Evolutionary conservation across 257 asterid species (phyloP), one percentile per base, ranked within the genome.

Genomic region (Misopates orontium): DNA sequence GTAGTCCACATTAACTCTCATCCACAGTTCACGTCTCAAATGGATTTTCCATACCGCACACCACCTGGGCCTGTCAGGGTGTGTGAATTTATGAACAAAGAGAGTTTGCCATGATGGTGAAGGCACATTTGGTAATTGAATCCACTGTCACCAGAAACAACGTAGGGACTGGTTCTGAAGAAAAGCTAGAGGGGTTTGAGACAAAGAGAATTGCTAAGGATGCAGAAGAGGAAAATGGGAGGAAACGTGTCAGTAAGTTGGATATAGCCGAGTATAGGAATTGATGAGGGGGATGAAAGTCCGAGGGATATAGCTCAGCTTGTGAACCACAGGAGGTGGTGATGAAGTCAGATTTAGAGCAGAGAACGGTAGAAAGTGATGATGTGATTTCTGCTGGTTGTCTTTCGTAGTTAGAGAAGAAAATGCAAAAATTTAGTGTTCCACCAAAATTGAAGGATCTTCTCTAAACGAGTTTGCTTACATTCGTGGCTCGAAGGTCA

Each of bases 391-490:
- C 42, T 36, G 42, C 42, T 36, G 11, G 42, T 36, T 3, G 42
- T 36, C 10, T 36, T 1, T 36, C 42, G 11, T 3, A 36, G 42
- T 36, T 28, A 28, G 78, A 62, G 72, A 80, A 57, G 55, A 62
- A 68, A 24, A 52, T 40, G 40, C 77, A 76, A 83, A 47, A 82
- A 76, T n/a, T n/a, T n/a, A n/a, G n/a, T n/a, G n/a, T n/a, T n/a
- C 96, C 95, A 2, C 20, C 74, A 18, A 90, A 73, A 80, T 71
- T 94, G 64, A 90, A 63, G 84, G 95, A 88, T 53, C 96, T 94
- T 74, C 95, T 94, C 22, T 81, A 74, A 22, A 94, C 97, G 0
- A 96, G 99, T 71, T 71, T 90, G 78, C 83, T 94, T 94, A 94
- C 58, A 40, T 81, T 25, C 82, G 75, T 28, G 88, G 93, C 17